These are phyloP conservation scores for Backusella macrospora DNA, from an alignment of 192 early-diverging fungal genomes.

Conservation along the genomic window DNA sequence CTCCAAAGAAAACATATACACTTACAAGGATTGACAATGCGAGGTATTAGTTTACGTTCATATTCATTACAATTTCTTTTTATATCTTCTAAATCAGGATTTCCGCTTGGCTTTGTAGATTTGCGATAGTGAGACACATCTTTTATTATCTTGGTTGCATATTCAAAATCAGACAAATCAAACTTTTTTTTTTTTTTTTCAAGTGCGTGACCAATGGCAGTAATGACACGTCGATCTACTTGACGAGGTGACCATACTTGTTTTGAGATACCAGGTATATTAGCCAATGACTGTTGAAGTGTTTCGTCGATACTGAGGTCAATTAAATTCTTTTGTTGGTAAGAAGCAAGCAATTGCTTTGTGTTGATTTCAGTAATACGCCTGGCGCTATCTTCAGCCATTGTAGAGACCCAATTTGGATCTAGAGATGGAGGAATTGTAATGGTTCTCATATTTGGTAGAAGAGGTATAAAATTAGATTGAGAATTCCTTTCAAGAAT, in stretches of 20 bases:
- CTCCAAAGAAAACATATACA: background rate
- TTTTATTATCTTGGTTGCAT: conserved; percentile 32
- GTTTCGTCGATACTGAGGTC: conserved; percentile 14
- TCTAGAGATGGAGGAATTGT: background rate
- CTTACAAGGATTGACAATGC: conserved; percentile 80
- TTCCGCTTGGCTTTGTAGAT: conserved; percentile 1
- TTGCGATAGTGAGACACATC: conserved; percentile 26
- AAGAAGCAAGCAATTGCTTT: conserved; percentile 43
- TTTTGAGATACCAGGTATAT: conserved; percentile 37
- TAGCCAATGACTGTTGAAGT: conserved; percentile 25
- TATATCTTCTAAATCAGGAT: conserved; percentile 12
- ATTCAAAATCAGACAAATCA: conserved; percentile 25
- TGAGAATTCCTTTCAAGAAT: conserved; percentile 21
- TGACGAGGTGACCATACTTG: conserved; percentile 50
- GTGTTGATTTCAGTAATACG: conserved; percentile 49
- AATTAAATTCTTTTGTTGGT: conserved; percentile 35
- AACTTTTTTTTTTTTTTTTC: conserved; percentile 21
- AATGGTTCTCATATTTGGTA: conserved; percentile 23
- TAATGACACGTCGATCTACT: conserved; percentile 51
- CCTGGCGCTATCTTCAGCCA: conserved; percentile 43
- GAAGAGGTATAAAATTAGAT: conserved; percentile 13
- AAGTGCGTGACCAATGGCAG: conserved; percentile 47
- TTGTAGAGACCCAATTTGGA: conserved; percentile 28
- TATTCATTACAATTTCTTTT: conserved; percentile 60
- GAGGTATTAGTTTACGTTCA: conserved; percentile 76